A percentile compares a stretch with the other conserved stretches of the same genome.
Evolutionary conservation across 2,329 filamentous ascomycete genomes (phyloP).

Genomic region (Fusarium cicatricum): DNA sequence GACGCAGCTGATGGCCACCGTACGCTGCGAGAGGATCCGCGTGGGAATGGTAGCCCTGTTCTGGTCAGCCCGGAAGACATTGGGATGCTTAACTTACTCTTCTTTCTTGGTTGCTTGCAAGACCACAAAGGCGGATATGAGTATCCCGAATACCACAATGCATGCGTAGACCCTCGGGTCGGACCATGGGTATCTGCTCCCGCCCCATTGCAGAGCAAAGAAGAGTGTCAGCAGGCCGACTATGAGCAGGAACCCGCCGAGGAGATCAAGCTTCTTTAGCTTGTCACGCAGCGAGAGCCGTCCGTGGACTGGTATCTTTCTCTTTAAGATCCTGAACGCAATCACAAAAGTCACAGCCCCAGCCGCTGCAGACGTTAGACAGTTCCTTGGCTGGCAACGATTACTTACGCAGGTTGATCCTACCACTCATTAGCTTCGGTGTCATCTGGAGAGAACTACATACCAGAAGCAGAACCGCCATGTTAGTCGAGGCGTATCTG

Average conservation of each 20-base stretch:
- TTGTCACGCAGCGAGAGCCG: slow-evolving; percentile 10
- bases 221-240: slow-evolving; percentile 8
- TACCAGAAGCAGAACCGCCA: slow-evolving; percentile 13
- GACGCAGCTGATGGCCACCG: slow-evolving; percentile 11
- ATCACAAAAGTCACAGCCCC: slow-evolving; percentile 7
- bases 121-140: not conserved
- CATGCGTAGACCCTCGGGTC: slow-evolving; percentile 6
- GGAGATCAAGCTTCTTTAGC: slow-evolving; percentile 11
- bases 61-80: slow-evolving; percentile 2
- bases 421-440: not conserved
- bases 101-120: slow-evolving; percentile 9
- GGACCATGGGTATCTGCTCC: slow-evolving; percentile 15
- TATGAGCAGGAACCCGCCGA: slow-evolving; percentile 12
- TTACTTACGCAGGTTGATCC: slow-evolving; percentile 16
- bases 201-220: slow-evolving; percentile 21
- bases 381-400: not conserved
- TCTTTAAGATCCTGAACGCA: slow-evolving; percentile 1
- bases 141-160: slow-evolving; percentile 7
- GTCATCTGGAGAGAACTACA: not conserved
- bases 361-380: not conserved
- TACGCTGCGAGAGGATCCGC: slow-evolving; percentile 9
- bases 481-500: slow-evolving; percentile 14
- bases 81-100: no score
- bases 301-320: not conserved
- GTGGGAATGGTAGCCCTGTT: slow-evolving; percentile 13